Percentiles rank a stretch among this genome's conserved stretches.
These are phyloP conservation scores for Tetradesmus lagerheimii DNA, from an alignment of 139 green algal species.

Conservation along the genomic window DNA sequence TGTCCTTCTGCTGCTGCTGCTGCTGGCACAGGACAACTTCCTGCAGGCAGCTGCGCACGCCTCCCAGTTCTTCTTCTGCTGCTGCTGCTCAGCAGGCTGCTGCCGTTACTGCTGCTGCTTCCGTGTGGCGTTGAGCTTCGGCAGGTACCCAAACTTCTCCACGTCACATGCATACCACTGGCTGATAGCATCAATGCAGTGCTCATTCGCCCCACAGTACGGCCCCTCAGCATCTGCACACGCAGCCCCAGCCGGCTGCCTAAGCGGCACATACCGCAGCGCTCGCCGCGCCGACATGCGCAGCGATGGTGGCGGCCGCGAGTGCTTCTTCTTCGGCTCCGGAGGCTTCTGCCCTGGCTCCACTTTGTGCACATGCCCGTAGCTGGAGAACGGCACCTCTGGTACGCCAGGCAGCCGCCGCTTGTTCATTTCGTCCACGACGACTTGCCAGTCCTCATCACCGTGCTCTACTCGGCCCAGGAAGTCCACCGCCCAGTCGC, in stretches of 20 bases:
- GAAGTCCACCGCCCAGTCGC: constrained; percentile 55
- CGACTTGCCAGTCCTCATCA: constrained; percentile 40
- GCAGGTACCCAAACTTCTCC: constrained; percentile 48
- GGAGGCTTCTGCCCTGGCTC: constrained; percentile 12
- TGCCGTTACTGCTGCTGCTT: not conserved
- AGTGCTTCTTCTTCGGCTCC: constrained; percentile 2
- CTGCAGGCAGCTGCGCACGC: not conserved
- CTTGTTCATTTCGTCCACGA: constrained; percentile 40
- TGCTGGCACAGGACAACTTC: not conserved
- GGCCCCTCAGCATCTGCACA: not conserved
- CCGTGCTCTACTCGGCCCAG: constrained; percentile 47
- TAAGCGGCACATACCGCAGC: not conserved
- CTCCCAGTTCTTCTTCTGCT: not conserved
- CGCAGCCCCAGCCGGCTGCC: not conserved
- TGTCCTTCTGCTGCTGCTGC: not conserved
- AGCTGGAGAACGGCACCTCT: constrained; percentile 19
- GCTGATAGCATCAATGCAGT: constrained; percentile 44
- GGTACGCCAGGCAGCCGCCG: constrained; percentile 29
- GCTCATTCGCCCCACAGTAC: constrained; percentile 28
- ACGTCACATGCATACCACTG: constrained; percentile 48
- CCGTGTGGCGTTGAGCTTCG: not conserved
- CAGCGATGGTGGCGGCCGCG: not conserved
- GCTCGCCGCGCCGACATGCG: not conserved
- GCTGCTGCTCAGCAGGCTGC: constrained; percentile 2
- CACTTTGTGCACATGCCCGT: constrained; percentile 4